Conservation (phyloP, 345 rosid species). For the Laguncularia racemosa region DNA sequence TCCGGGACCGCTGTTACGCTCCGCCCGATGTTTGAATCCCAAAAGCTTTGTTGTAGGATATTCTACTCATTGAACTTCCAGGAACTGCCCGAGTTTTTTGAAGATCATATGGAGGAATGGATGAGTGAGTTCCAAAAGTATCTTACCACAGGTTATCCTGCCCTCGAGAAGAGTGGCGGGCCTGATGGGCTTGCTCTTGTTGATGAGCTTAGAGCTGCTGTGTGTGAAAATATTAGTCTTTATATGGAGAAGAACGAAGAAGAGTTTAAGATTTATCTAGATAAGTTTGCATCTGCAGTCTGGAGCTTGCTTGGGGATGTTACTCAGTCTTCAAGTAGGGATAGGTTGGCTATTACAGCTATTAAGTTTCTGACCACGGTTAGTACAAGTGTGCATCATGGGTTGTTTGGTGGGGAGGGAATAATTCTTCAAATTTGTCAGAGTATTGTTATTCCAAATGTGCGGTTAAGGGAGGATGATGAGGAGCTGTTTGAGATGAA, state of each 20-base stretch:
- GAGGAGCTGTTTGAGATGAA: constrained; percentile 98
- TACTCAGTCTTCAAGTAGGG: constrained; percentile 62
- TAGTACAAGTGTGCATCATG: constrained; percentile 89
- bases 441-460: constrained; percentile 92
- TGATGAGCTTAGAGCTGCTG: constrained; percentile 76
- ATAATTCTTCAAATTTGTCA: constrained; percentile 78
- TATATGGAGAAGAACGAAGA: constrained; percentile 97
- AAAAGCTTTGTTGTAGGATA: constrained; percentile 78
- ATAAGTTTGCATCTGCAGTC: constrained; percentile 69
- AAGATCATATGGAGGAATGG: constrained; percentile 95
- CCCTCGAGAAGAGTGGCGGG: constrained; percentile 34
- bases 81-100: constrained; percentile 91
- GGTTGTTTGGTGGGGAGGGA: constrained; percentile 69
- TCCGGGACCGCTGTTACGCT: constrained; percentile 39
- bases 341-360: constrained; percentile 74
- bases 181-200: constrained; percentile 46
- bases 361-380: constrained; percentile 94
- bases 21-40: constrained; percentile 69
- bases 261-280: constrained; percentile 65
- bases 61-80: constrained; percentile 82
- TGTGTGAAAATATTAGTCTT: constrained; percentile 88
- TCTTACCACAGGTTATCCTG: constrained; percentile 49
- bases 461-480: constrained; percentile 86
- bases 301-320: constrained; percentile 86
- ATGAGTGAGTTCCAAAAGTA: constrained; percentile 83